Evolutionary conservation across 768 basidiomycete genomes (phyloP), one percentile per base, ranked within the genome.

Genomic region (Leccinum truebloodii): DNA sequence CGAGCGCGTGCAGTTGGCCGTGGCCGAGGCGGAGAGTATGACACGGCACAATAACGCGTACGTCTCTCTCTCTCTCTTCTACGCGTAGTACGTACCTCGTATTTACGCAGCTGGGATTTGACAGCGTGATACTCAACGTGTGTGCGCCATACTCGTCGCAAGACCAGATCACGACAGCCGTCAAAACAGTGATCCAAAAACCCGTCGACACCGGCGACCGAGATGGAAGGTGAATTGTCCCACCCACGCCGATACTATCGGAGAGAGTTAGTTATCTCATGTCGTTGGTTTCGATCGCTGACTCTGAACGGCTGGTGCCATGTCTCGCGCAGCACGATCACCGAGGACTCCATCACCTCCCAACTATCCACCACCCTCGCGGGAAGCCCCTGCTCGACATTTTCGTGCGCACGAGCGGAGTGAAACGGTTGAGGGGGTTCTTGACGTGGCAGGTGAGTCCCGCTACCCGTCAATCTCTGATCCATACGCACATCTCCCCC

Each of bases 81-180:
- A 44, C n/a, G 44, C 20, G 44, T 44, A 20, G n/a, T n/a, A n/a
- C n/a, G n/a, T 44, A 20, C n/a, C 18, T 22, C 6, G 39, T 35
- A 56, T 55, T 59, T 22, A 54, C 18, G 44, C 35, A 50, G 16
- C n/a, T 24, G n/a, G 1, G 16, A 26, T 12, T 10, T 4, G 10
- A 18, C 58, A 98, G 95, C 34, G 87, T 91, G 1, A 88, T 95
- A 28, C 80, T 98, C 37, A 98, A 98, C 69, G 78, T 98, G 5
- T 94, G 92, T 76, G 93, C 95, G 81, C 89, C 96, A 0, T 99
- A 98, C 69, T 82, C 94, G 5, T 90, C 95, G 2, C 83, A 89
- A 30, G 92, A 99, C 69, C 96, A 99, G 73, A 95, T 98, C 13
- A 83, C 91, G 3, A 84, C 85, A 0, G 92, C 96, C 0, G 83